phyloP scores from a whole-genome alignment of 169 alveolate genomes.

The Toxoplasma gondii region DNA sequence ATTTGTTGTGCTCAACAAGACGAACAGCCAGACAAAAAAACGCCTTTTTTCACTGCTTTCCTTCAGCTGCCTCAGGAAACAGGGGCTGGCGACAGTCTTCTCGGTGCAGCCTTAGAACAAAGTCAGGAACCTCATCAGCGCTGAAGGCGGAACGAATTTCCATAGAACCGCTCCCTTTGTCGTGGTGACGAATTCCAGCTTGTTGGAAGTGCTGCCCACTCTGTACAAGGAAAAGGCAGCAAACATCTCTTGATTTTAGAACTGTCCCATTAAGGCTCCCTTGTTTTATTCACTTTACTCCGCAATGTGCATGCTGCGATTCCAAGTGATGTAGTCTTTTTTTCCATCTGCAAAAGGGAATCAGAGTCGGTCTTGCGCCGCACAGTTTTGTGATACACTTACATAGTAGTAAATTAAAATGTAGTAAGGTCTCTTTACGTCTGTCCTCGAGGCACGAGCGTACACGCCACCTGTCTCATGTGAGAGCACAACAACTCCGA shows the following conservation, averaged over 20 bases:
- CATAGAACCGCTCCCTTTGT: background rate
- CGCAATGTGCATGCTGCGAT: too few species aligned
- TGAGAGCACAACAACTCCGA: conserved; percentile 17
- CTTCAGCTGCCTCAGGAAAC: background rate
- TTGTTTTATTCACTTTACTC: too few species aligned
- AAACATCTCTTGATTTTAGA: too few species aligned
- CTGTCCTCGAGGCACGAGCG: conserved; percentile 11
- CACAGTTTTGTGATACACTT: background rate
- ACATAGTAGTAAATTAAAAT: conserved; percentile 22
- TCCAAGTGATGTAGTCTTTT: too few species aligned
- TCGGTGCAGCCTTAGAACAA: background rate
- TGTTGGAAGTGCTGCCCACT: conserved; percentile 3
- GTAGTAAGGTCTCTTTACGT: background rate
- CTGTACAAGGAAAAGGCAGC: background rate
- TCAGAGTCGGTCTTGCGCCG: too few species aligned
- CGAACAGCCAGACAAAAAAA: too few species aligned
- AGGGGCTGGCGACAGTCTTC: conserved; percentile 14
- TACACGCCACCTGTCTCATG: conserved; percentile 4
- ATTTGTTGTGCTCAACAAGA: too few species aligned
- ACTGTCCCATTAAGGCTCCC: too few species aligned
- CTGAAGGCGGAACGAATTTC: background rate
- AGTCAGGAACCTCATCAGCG: conserved; percentile 19
- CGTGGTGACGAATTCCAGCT: background rate
- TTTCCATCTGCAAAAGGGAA: background rate
- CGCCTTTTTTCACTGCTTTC: background rate